Evolutionary conservation across 352 stramenopile genomes (phyloP).

Genomic region (Blastocystis sp.): DNA sequence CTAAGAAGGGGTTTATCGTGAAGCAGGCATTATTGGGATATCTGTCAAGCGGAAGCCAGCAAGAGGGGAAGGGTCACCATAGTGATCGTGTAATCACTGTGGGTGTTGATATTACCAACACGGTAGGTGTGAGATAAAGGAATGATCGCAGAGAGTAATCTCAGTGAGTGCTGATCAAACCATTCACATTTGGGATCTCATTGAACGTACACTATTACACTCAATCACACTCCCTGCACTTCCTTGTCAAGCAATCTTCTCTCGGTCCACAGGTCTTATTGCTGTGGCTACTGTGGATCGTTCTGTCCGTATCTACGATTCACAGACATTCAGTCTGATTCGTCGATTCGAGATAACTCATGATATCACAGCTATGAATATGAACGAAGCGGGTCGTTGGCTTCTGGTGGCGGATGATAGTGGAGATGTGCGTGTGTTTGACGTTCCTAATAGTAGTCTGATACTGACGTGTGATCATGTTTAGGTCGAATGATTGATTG

Average conservation of each 20-base stretch:
- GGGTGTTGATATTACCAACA: slow-evolving; percentile 73
- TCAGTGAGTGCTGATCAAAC: slow-evolving; percentile 73
- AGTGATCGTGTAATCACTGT: slow-evolving; percentile 72
- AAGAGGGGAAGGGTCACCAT: slow-evolving; percentile 67
- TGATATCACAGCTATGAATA: slow-evolving; percentile 72
- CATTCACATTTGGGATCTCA: slow-evolving; percentile 78
- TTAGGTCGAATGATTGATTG: slow-evolving; percentile 77
- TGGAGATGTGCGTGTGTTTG: slow-evolving; percentile 74
- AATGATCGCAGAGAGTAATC: slow-evolving; percentile 66
- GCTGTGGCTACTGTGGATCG: slow-evolving; percentile 75
- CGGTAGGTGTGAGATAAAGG: neutral
- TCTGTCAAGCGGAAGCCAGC: neutral
- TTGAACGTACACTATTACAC: slow-evolving; percentile 69
- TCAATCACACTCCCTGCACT: slow-evolving; percentile 70
- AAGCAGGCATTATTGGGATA: neutral
- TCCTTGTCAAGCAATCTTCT: slow-evolving; percentile 73
- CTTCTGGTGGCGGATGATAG: slow-evolving; percentile 74
- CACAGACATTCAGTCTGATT: slow-evolving; percentile 73
- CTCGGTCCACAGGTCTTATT: slow-evolving; percentile 75
- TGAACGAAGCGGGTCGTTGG: slow-evolving; percentile 72
- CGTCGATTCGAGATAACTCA: slow-evolving; percentile 75
- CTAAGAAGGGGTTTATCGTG: slow-evolving; percentile 56
- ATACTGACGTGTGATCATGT: neutral
- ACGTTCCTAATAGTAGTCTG: slow-evolving; percentile 68
- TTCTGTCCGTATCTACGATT: slow-evolving; percentile 73